A percentile compares a stretch with the other conserved stretches of the same genome.
phyloP scores from a whole-genome alignment of 441 rosid species.

The Adansonia madagascariensis region DNA sequence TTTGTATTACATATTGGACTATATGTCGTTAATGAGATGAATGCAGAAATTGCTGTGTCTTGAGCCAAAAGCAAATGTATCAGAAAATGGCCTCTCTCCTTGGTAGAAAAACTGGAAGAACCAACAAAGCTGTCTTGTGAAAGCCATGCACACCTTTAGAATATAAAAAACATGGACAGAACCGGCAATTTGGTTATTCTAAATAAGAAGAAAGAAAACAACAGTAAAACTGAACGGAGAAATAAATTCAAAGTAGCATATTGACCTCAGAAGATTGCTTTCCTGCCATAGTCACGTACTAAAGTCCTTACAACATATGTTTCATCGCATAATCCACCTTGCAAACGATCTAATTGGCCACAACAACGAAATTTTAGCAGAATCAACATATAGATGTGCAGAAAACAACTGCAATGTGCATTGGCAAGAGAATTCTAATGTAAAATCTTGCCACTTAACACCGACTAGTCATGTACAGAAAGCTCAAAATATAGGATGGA shows the following conservation, averaged over 20 bases:
- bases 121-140: slow-evolving; percentile 45
- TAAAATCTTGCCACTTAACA: not conserved
- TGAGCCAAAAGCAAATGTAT: not conserved
- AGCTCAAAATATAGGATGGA: not conserved
- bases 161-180: slow-evolving; percentile 28
- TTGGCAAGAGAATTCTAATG: not conserved
- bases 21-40: no score
- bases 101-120: slow-evolving; percentile 42
- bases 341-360: not conserved
- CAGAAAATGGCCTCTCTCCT: slow-evolving; percentile 53
- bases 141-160: slow-evolving; percentile 45
- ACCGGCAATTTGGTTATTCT: slow-evolving; percentile 27
- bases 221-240: not conserved
- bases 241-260: slow-evolving; percentile 6
- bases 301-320: slow-evolving; percentile 39
- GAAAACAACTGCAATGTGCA: not conserved
- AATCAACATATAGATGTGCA: not conserved
- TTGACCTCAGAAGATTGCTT: slow-evolving; percentile 68
- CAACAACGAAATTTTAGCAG: not conserved
- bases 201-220: slow-evolving; percentile 19
- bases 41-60: not conserved
- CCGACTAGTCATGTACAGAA: no score
- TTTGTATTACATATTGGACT: no score
- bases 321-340: slow-evolving; percentile 40
- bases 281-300: slow-evolving; percentile 74